Evolutionary conservation across 2,329 filamentous ascomycete genomes (phyloP), one percentile per base, ranked within the genome.

Genomic region (Fusarium mexicanum): DNA sequence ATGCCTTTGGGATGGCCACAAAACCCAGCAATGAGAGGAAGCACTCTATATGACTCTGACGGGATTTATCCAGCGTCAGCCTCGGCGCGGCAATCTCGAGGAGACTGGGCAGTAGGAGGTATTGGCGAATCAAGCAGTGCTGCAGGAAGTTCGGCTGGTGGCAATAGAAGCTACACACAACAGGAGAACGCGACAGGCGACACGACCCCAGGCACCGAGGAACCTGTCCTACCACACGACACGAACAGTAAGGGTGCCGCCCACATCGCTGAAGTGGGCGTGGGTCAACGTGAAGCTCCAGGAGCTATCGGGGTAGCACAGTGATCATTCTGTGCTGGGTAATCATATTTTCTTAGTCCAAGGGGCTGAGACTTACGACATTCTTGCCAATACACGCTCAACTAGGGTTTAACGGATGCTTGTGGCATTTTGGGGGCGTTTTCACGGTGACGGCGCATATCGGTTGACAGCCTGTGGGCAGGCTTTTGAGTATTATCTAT

Each of bases 1-100:
- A 83, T 83, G 83, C 82, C 83, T 3, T 71, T 79, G 13, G 83
- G 83, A 24, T 84, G 83, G 83, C 81, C 81, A 24, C 77, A 80
- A 40, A 82, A 82, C 29, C 76, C 76, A 22, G 75, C 78, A 4
- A 60, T 81, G 38, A 75, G 81, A 54, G 70, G 60, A 47, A 80
- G 78, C 57, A 41, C 59, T 24, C 31, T 71, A 29, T 63, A 66
- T 48, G 71, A 77, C 55, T 62, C 70, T 8, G 72, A 78, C 18
- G 67, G 65, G 12, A 69, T 74, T 10, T 58, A 76, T n/a, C 58
- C 73, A 8, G 55, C 33, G 9, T 71, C 72, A n/a, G 53, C 43
- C 18, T 72, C 71, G 43, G 67, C 58, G n/a, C 67, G 61, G 17
- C 55, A 73, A 20, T 71, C 69, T 24, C 73, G 76, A 50, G 55